A percentile compares a stretch with the other conserved stretches of the same genome.
These are phyloP conservation scores for Rhodotorula mucilaginosa DNA, from an alignment of 1,284 basidiomycete genomes.

Conservation along the genomic window DNA sequence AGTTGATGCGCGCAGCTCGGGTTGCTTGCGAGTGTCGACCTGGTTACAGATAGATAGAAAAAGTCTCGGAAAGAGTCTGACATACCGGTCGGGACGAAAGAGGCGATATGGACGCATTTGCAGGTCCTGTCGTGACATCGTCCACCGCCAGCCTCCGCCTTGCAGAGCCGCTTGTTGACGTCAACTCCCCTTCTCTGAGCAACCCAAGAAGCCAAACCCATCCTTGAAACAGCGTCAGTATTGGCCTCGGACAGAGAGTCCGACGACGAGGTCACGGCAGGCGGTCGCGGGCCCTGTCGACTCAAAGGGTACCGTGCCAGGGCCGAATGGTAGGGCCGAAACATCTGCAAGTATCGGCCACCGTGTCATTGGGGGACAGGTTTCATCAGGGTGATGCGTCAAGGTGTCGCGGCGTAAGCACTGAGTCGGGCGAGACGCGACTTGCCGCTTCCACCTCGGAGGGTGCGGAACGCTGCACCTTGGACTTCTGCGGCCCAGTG, in stretches of 20 bases:
- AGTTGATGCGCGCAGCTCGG: no score
- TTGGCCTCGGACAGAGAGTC: background rate
- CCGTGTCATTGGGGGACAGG: background rate
- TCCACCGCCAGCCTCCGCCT: constrained; percentile 27
- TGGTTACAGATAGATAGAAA: no score
- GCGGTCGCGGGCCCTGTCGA: background rate
- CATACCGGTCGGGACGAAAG: constrained; percentile 22
- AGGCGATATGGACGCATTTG: constrained; percentile 16
- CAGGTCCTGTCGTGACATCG: constrained; percentile 26
- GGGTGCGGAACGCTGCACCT: background rate
- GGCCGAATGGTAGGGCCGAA: constrained; percentile 29
- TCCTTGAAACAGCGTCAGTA: background rate
- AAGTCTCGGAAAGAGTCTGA: background rate
- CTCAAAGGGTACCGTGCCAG: constrained; percentile 27
- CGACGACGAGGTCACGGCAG: background rate
- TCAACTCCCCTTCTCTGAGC: constrained; percentile 24
- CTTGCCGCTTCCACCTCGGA: constrained; percentile 1
- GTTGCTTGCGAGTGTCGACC: no score
- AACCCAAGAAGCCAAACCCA: constrained; percentile 23
- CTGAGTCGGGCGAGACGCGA: background rate
- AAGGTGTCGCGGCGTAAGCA: no score
- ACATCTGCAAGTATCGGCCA: constrained; percentile 1
- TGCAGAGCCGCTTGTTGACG: constrained; percentile 21
- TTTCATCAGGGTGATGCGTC: background rate
- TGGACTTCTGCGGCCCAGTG: background rate